A percentile compares a stretch with the other conserved stretches of the same genome.
Evolutionary conservation across 768 basidiomycete species (phyloP).

Genomic region (Hygrocybe punicea): DNA sequence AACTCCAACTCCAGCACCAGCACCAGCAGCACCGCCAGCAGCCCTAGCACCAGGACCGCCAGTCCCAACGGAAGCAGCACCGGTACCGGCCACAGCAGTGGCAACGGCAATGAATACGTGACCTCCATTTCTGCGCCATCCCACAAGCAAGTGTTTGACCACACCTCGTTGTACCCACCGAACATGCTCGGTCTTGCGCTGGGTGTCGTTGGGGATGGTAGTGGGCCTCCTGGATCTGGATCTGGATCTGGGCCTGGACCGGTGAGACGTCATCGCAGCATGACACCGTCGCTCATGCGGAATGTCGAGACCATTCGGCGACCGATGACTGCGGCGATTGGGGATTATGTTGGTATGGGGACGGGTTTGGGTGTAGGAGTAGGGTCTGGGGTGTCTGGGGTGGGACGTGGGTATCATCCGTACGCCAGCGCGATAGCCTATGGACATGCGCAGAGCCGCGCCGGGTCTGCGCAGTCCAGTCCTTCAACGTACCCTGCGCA

Average conservation of each 20-base stretch:
- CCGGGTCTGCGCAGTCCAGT: constrained; percentile 44
- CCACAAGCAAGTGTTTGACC: constrained; percentile 65
- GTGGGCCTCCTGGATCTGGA: constrained; percentile 1
- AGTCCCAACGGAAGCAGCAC: not conserved
- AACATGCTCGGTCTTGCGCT: constrained; percentile 34
- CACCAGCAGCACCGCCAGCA: too few species aligned
- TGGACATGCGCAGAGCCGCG: constrained; percentile 31
- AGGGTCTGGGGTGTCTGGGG: constrained; percentile 17
- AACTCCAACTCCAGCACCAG: too few species aligned
- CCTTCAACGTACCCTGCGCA: constrained; percentile 42
- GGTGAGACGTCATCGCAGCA: constrained; percentile 67
- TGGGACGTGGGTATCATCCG: constrained; percentile 54
- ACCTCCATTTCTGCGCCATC: constrained; percentile 65
- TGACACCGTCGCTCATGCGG: constrained; percentile 64
- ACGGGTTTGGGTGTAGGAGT: not conserved
- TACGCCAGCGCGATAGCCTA: constrained; percentile 41
- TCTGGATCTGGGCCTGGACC: constrained; percentile 48
- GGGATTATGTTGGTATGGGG: constrained; percentile 30
- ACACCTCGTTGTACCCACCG: constrained; percentile 48
- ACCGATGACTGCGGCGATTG: constrained; percentile 46
- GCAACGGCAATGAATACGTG: constrained; percentile 31
- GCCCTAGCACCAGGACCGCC: too few species aligned
- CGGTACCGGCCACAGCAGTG: not conserved
- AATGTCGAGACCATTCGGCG: constrained; percentile 48
- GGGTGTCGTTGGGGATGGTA: constrained; percentile 10